These are phyloP conservation scores for Hyparrhenia diplandra DNA, from an alignment of 176 grass and related monocot species.

Conservation along the genomic window DNA sequence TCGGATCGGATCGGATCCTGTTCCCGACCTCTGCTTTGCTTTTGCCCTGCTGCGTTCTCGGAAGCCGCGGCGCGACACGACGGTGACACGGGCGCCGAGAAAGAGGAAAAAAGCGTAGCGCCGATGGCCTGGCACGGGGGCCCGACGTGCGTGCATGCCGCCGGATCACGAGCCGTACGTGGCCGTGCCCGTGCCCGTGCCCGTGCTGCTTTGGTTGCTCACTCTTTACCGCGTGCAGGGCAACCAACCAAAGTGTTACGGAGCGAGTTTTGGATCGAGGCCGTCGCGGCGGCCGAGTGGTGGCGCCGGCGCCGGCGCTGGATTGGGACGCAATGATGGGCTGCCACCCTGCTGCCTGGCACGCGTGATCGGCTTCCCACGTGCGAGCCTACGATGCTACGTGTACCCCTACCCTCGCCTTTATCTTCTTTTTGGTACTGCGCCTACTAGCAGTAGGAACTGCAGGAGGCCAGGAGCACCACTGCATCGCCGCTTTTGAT, in stretches of 20 bases:
- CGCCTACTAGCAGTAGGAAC: too few species aligned
- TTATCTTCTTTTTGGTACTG: too few species aligned
- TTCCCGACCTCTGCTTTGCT: background rate
- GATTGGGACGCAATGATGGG: background rate
- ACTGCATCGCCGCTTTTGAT: too few species aligned
- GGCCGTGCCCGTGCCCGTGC: too few species aligned
- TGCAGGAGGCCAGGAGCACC: too few species aligned
- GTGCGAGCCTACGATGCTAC: constrained; percentile 11
- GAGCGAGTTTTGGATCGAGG: too few species aligned
- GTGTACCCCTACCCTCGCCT: too few species aligned
- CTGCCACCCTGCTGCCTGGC: constrained; percentile 23
- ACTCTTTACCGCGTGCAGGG: background rate
- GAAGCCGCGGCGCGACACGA: background rate
- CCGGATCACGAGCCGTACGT: background rate
- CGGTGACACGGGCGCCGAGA: background rate
- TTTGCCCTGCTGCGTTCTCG: background rate
- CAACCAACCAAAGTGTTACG: background rate
- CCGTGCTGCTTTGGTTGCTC: too few species aligned
- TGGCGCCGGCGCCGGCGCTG: background rate
- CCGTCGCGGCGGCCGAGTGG: background rate
- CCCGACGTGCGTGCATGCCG: background rate
- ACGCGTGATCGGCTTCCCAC: constrained; percentile 26
- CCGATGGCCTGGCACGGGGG: constrained; percentile 4
- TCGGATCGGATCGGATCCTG: constrained; percentile 13
- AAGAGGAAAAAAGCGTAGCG: background rate